Conservation (phyloP, 148 eudicot species). For the Vaccinium darrowii region DNA sequence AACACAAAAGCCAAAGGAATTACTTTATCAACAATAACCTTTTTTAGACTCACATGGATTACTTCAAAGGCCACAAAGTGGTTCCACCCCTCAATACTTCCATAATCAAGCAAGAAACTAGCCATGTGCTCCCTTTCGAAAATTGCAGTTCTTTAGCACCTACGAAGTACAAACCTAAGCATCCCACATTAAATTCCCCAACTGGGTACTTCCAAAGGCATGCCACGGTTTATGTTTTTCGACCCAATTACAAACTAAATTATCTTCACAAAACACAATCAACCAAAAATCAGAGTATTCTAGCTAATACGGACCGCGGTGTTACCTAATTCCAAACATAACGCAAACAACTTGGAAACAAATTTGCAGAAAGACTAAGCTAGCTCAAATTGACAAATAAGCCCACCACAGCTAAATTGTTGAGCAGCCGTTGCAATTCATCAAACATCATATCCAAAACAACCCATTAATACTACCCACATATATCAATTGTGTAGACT, state of each 20-base stretch:
- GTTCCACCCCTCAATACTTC: slow-evolving; percentile 2
- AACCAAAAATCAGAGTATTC: not conserved
- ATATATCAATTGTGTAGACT: not conserved
- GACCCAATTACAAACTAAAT: slow-evolving; percentile 8
- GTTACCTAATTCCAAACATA: slow-evolving; percentile 9
- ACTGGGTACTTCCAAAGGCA: slow-evolving; percentile 4
- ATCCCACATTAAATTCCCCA: not conserved
- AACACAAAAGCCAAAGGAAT: not conserved
- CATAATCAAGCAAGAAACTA: slow-evolving; percentile 18
- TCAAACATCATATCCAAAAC: not conserved
- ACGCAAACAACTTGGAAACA: not conserved
- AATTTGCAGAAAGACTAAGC: slow-evolving; percentile 7
- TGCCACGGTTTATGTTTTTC: slow-evolving; percentile 12
- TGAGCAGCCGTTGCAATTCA: not conserved
- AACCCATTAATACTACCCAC: not conserved
- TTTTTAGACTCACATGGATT: no score
- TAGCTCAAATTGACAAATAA: not conserved
- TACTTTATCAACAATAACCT: not conserved
- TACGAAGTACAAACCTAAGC: slow-evolving; percentile 1
- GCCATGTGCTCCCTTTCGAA: slow-evolving; percentile 24
- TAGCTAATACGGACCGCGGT: not conserved
- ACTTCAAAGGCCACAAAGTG: slow-evolving; percentile 9
- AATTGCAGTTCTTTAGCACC: slow-evolving; percentile 5
- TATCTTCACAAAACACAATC: not conserved
- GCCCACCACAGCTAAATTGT: not conserved